phyloP scores from a whole-genome alignment of 192 early-diverging fungal species.

The Dissophora ornata region DNA sequence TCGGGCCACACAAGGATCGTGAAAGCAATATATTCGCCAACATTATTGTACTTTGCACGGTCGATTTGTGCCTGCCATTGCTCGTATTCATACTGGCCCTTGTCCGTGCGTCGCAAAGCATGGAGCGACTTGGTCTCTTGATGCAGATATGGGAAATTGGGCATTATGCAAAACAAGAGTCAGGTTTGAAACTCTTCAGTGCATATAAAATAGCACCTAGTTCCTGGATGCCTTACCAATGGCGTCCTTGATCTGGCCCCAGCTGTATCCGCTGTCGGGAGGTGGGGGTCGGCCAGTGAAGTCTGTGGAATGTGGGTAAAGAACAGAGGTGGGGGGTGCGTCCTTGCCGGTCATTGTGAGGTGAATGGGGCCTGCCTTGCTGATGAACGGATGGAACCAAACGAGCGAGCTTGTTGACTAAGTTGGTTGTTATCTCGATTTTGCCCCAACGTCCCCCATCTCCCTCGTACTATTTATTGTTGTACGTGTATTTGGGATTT shows the following conservation, averaged over 20 bases:
- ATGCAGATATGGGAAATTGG: too few relatives aligned
- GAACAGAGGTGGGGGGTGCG: neutral
- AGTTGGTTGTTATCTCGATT: too few relatives aligned
- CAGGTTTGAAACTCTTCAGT: too few relatives aligned
- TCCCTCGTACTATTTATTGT: too few relatives aligned
- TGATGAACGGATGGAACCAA: too few relatives aligned
- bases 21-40: constrained; percentile 41
- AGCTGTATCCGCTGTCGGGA: constrained; percentile 36
- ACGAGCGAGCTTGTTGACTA: too few relatives aligned
- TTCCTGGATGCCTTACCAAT: constrained; percentile 21
- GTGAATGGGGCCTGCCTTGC: too few relatives aligned
- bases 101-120: constrained; percentile 30
- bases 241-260: constrained; percentile 31
- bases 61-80: constrained; percentile 37
- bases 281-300: constrained; percentile 33
- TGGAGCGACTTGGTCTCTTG: constrained; percentile 30
- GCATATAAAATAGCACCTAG: too few relatives aligned
- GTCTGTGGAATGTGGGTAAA: constrained; percentile 34
- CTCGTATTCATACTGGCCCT: constrained; percentile 52
- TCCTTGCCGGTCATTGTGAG: constrained; percentile 9
- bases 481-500: too few relatives aligned
- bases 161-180: too few relatives aligned
- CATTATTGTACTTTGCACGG: constrained; percentile 20
- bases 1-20: constrained; percentile 33
- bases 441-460: too few relatives aligned